Evolutionary conservation across 306 rosid genomes (phyloP), one percentile per base, ranked within the genome.

Genomic region (Mimosa bimucronata): DNA sequence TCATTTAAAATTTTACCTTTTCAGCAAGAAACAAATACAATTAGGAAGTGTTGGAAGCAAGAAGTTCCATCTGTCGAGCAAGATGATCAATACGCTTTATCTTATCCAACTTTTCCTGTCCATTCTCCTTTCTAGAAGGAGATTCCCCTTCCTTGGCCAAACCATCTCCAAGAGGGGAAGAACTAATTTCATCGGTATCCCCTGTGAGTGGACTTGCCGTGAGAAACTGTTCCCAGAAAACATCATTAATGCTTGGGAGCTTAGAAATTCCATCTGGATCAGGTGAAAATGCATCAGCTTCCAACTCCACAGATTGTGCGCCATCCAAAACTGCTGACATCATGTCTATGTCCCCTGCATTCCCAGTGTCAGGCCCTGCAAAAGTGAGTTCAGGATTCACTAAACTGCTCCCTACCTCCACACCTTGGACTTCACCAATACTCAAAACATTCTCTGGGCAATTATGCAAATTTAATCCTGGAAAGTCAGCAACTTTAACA

Each of bases 51-150:
- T 80, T 71, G 0, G 92, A 87, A 64, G 91, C 86, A 77, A 90
- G 88, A 73, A 90, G 88, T 80, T 88, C 94, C 91, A 89, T 84
- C 77, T 88, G 90, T 81, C 89, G 90, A 30, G 97, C 79, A 73
- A 92, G 88, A 80, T 74, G 76, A 74, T 82, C 89, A 79, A 87
- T 58, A 48, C 80, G 79, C 25, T 84, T 91, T 83, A 64, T 80
- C 78, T 84, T 87, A 62, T 88, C 89, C 87, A 75, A 64, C 26
- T 80, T 87, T 71, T 83, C 89, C 87, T 75, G 87, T 66, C 80
- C 81, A 82, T 69, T 83, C 72, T 83, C 87, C 76, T 76, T 68
- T 70, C 71, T 89, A 7, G 74, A 44, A 64, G 75, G 81, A 14
- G 75, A 77, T 61, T 83, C 90, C 82, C 73, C 87, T 58, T 88